These are phyloP conservation scores for Bidens hawaiensis DNA, from an alignment of 140 eudicot species.

Conservation along the genomic window DNA sequence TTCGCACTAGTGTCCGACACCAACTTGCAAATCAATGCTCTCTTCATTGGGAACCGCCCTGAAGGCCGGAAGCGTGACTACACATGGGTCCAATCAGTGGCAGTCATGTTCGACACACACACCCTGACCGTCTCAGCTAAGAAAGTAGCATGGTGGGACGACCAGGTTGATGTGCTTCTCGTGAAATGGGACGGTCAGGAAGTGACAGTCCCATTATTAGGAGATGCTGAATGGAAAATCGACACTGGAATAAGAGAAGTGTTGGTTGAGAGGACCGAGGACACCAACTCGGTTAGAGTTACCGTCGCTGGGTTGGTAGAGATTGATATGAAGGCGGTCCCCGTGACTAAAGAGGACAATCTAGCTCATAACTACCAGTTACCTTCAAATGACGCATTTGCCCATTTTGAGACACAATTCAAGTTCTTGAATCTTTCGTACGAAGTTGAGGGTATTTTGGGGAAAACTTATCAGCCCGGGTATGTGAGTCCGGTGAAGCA, in stretches of 20 bases:
- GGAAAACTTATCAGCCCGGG: constrained; percentile 61
- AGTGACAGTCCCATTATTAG: constrained; percentile 44
- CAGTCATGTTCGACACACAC: constrained; percentile 58
- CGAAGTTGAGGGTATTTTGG: constrained; percentile 67
- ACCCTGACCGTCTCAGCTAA: constrained; percentile 50
- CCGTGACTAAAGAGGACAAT: constrained; percentile 49
- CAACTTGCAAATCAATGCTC: constrained; percentile 83
- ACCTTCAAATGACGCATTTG: constrained; percentile 58
- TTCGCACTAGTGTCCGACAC: constrained; percentile 59
- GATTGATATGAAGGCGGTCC: constrained; percentile 46
- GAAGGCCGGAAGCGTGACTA: constrained; percentile 54
- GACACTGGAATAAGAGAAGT: constrained; percentile 35
- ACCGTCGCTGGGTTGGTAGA: constrained; percentile 38
- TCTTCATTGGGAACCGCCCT: constrained; percentile 60
- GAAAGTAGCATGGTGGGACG: constrained; percentile 51
- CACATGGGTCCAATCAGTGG: constrained; percentile 83
- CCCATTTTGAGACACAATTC: constrained; percentile 68
- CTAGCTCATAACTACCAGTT: constrained; percentile 63
- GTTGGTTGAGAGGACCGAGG: constrained; percentile 58
- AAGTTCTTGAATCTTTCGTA: constrained; percentile 42
- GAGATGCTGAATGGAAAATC: constrained; percentile 51
- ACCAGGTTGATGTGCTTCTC: constrained; percentile 48
- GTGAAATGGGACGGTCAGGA: constrained; percentile 46
- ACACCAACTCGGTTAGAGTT: constrained; percentile 43
- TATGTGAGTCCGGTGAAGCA: constrained; percentile 58